Conservation (phyloP, 441 rosid species). For the Jatropha multifida region DNA sequence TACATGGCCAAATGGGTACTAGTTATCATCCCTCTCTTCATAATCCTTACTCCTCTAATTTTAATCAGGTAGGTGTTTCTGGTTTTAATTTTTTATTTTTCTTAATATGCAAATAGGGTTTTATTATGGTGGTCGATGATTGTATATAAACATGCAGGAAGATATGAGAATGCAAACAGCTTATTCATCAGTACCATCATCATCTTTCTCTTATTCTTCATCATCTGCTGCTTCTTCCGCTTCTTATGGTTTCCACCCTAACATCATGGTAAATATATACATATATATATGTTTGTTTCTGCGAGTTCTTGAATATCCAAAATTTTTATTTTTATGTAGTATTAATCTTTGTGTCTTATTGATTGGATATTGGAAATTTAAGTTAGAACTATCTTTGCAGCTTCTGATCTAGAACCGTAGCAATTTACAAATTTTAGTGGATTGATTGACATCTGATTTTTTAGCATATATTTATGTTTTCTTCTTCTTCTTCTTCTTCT, state of each 20-base stretch:
- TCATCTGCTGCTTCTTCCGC: constrained; percentile 46
- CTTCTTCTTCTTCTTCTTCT: not conserved
- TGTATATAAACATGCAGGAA: constrained; percentile 53
- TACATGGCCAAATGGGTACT: constrained; percentile 71
- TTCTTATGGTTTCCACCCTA: constrained; percentile 63
- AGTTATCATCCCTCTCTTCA: constrained; percentile 47
- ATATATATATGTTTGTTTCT: no score
- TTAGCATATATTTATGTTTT: not conserved
- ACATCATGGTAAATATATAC: constrained; percentile 45
- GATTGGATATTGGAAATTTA: not conserved
- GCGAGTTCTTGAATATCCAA: not conserved
- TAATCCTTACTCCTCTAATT: constrained; percentile 40
- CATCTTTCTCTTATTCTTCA: constrained; percentile 60
- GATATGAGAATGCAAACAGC: constrained; percentile 60
- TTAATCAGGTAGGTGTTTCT: constrained; percentile 45
- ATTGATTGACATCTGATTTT: not conserved
- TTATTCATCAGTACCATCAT: constrained; percentile 52
- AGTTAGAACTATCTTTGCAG: not conserved
- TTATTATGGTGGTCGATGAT: not conserved
- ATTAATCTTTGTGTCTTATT: not conserved
- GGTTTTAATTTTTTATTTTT: no score
- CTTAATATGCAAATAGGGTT: no score
- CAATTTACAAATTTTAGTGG: not conserved
- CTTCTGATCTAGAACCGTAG: not conserved
- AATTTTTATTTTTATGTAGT: no score